A percentile compares a stretch with the other conserved stretches of the same genome.
phyloP scores from a whole-genome alignment of 2,329 filamentous ascomycete species.

The Microsporum ferrugineum region DNA sequence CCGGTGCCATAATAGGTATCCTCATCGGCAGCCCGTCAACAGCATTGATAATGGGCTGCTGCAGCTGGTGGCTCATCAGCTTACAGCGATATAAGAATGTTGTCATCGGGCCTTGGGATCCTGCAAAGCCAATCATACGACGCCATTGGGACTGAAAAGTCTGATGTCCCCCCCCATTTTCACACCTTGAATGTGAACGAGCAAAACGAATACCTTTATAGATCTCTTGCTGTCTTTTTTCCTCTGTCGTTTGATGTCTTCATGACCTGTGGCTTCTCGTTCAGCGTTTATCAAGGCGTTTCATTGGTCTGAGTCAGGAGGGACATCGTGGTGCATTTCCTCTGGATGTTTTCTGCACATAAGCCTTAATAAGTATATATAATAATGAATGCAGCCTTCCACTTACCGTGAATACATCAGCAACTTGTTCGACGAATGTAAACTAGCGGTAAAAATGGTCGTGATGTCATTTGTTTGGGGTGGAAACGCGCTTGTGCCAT shows the following conservation, averaged over 20 bases:
- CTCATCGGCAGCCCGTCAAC: constrained; percentile 64
- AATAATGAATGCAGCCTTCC: neutral
- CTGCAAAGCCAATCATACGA: constrained; percentile 58
- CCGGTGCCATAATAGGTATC: constrained; percentile 56
- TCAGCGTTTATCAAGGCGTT: neutral
- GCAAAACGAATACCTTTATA: neutral
- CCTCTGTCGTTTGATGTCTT: neutral
- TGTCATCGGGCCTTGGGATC: constrained; percentile 96
- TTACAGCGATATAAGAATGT: constrained; percentile 99
- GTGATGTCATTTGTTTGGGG: neutral
- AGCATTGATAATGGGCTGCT: constrained; percentile 74
- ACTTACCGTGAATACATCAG: neutral
- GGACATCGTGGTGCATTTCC: neutral
- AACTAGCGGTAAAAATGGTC: neutral
- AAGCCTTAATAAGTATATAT: neutral
- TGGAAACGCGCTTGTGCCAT: neutral
- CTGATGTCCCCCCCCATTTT: neutral
- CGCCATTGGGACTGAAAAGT: constrained; percentile 30
- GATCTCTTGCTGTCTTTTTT: neutral
- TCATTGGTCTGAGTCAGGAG: neutral
- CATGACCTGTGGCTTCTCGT: neutral
- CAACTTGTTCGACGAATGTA: too few species aligned
- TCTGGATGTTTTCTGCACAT: neutral
- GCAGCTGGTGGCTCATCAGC: constrained; percentile 95
- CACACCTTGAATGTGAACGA: neutral